Evolutionary conservation across 371 early-diverging fungal genomes (phyloP), one percentile per base, ranked within the genome.

Genomic region (Coelomomyces lativittatus): DNA sequence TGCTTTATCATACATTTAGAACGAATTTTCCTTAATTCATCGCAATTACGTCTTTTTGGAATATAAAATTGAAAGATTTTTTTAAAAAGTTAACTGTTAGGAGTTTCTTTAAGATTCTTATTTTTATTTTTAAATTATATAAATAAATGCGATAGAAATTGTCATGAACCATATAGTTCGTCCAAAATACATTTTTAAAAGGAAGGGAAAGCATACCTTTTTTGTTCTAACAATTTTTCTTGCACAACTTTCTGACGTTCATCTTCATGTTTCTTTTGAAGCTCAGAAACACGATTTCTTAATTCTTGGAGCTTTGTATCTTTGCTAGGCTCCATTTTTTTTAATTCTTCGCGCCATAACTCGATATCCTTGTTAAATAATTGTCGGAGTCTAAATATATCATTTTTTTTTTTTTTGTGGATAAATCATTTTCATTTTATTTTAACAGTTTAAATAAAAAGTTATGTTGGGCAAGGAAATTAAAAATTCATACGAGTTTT

Each of bases 211-310:
- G 29, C 29, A 17, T 4, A 64, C 67, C 70, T 55, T 58, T 64
- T 66, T 29, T 56, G 40, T 51, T 67, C 60, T 49, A 56, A 36
- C 3, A 66, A 46, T 52, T 71, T 67, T 25, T 63, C 58, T 17
- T 64, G 62, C 0, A 64, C 69, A 15, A 69, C 39, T 31, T 50
- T 31, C 53, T 61, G 33, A 24, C 71, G 47, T 45, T 66, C 71
- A 25, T 45, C 49, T 46, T 71, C 71, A 11, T 67, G 48, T 45
- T 52, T 53, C 7, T 37, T 46, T 37, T 55, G 52, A 17, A 69
- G 52, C 28, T 60, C 58, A 21, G 48, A 39, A 52, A 64, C 51
- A 15, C 71, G 49, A 11, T 32, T 49, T 28, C 57, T 48, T 67
- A 71, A 66, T 11, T 35, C 46, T 24, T 55, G 60, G 7, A 68